Percentiles rank a stretch among this genome's conserved stretches.
Evolutionary conservation across 176 grass and related monocot species (phyloP).

Genomic region (Elaeis guineensis): DNA sequence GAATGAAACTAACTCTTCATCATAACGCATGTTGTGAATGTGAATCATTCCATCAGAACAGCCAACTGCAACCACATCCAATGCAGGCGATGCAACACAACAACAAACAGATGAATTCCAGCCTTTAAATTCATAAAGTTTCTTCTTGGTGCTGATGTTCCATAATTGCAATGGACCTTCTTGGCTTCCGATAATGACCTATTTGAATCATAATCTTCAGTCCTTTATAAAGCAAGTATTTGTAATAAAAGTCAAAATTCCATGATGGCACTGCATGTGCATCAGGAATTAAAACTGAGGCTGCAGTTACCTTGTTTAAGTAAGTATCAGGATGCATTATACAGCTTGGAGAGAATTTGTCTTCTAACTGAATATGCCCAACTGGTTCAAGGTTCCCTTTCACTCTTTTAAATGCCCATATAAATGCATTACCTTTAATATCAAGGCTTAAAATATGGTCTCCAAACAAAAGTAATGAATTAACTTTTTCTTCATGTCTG

Average conservation of each 20-base stretch:
- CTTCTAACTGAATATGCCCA: slow-evolving; percentile 59
- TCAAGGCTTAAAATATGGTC: slow-evolving; percentile 76
- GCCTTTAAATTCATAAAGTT: slow-evolving; percentile 80
- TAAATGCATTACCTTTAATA: slow-evolving; percentile 65
- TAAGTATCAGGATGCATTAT: slow-evolving; percentile 97
- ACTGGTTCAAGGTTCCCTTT: slow-evolving; percentile 60
- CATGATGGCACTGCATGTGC: too few relatives aligned
- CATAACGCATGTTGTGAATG: slow-evolving; percentile 78
- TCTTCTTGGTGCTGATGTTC: slow-evolving; percentile 85
- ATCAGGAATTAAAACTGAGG: too few relatives aligned
- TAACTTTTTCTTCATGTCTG: slow-evolving; percentile 80
- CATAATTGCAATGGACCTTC: slow-evolving; percentile 80
- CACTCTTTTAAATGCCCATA: slow-evolving; percentile 79
- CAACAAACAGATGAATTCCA: slow-evolving; percentile 70
- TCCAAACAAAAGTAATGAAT: slow-evolving; percentile 62
- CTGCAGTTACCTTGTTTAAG: slow-evolving; percentile 72
- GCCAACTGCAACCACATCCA: slow-evolving; percentile 81
- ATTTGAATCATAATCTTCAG: slow-evolving; percentile 10
- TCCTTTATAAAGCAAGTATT: not conserved
- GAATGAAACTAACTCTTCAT: slow-evolving; percentile 79
- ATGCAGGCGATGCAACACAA: slow-evolving; percentile 79
- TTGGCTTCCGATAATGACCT: slow-evolving; percentile 83
- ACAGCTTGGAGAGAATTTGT: slow-evolving; percentile 71
- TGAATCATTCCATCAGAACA: slow-evolving; percentile 84
- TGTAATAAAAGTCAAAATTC: too few relatives aligned